These are phyloP conservation scores for Chaetomidium leptoderma DNA, from an alignment of 495 filamentous ascomycete species.

Conservation along the genomic window DNA sequence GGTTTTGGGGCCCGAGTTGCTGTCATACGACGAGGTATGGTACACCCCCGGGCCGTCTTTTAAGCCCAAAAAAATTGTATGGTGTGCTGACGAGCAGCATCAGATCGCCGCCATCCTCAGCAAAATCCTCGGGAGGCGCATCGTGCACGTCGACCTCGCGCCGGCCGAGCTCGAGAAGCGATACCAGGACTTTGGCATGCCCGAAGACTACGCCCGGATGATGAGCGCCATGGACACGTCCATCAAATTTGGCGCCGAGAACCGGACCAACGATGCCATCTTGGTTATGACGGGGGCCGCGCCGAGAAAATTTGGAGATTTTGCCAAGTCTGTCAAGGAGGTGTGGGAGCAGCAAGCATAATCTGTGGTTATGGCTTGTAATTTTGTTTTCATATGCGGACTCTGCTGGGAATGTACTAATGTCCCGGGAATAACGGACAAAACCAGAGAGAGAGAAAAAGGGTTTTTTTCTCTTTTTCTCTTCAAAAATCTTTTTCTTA, in stretches of 20 bases:
- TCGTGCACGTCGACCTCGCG: constrained; percentile 44
- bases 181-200: constrained; percentile 28
- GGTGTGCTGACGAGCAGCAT: neutral
- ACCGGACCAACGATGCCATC: constrained; percentile 39
- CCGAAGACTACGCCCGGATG: constrained; percentile 33
- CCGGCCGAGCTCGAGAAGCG: constrained; percentile 29
- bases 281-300: constrained; percentile 32
- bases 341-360: no score
- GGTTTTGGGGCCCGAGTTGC: constrained; percentile 45
- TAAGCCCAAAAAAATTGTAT: neutral
- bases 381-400: neutral
- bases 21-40: constrained; percentile 46
- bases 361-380: neutral
- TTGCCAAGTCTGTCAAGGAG: constrained; percentile 32
- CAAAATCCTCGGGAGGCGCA: constrained; percentile 35
- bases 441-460: no score
- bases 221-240: constrained; percentile 36
- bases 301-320: constrained; percentile 35
- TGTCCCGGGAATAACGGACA: no score
- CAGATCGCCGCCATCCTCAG: constrained; percentile 44
- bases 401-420: no score
- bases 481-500: no score
- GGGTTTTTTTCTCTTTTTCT: no score
- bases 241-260: constrained; percentile 37
- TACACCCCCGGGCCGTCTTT: no score